Base-by-base conservation (phyloP, 371 early-diverging fungal genomes). In the Mortierella sp. region DNA sequence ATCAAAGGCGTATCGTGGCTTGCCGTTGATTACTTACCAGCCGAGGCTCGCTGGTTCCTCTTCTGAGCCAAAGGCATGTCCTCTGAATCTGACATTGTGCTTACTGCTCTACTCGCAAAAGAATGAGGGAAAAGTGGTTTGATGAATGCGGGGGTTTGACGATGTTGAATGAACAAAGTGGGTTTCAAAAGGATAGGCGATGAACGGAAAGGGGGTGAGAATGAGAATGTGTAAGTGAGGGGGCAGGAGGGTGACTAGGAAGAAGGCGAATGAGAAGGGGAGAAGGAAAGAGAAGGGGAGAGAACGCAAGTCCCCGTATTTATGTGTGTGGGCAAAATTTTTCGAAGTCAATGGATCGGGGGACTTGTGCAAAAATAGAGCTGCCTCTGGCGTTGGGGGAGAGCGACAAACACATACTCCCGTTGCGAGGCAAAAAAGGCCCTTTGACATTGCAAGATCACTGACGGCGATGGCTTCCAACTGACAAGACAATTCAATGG, bases 1-100 rank as follows among this genome's bases (percentile, higher is more conserved):
- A n/a, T n/a, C 10, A 4, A 34, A 34, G 34, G 10, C 10, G 34
- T 10, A 34, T 34, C 34, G 34, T 10, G 7, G 34, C 10, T 34
- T 34, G n/a, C 34, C 34, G 10, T 10, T 34, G 55, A 19, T 17
- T 14, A 52, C 67, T 50, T 73, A 63, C 67, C 63, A n/a, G 51
- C 44, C 19, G 57, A 45, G n/a, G 27, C 37, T 7, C 44, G 34
- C 21, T 64, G 54, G 48, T 53, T 24, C 54, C 48, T 60, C 37
- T 61, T 56, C 40, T 22, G 39, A 3, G 76, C 63, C 13, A 74
- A 51, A 21, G 76, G 76, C 61, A 74, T 57, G 50, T 67, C 76
- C n/a, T 74, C 76, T 19, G 69, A 74, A 53, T 68, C 69, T 4
- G 65, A 68, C 65, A 60, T 63, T 31, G 27, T 55, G 50, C 19